Conservation (phyloP, 2,329 filamentous ascomycete genomes). For the Paracoccidioides brasiliensis region DNA sequence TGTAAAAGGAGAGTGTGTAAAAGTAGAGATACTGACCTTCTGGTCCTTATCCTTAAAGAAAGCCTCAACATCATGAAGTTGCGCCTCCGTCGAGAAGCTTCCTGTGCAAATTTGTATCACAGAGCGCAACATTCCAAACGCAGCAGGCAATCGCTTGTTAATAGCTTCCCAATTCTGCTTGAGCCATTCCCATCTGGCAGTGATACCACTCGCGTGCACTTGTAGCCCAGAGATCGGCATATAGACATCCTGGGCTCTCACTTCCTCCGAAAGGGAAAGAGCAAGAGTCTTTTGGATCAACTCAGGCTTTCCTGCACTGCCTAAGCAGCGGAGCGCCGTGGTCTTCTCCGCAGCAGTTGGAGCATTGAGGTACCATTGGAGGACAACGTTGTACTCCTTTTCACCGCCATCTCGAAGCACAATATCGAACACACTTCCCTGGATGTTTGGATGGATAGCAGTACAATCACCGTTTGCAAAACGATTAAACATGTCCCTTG, state of each 20-base stretch:
- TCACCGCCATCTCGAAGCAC: constrained; percentile 71
- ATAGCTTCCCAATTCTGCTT: constrained; percentile 80
- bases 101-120: constrained; percentile 73
- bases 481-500: constrained; percentile 81
- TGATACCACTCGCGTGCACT: constrained; percentile 61
- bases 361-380: constrained; percentile 62
- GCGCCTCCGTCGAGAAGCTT: constrained; percentile 63
- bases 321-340: constrained; percentile 71
- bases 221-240: constrained; percentile 71
- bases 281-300: constrained; percentile 71
- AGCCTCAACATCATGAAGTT: constrained; percentile 59
- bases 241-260: constrained; percentile 92
- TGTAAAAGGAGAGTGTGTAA: not conserved
- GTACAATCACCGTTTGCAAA: constrained; percentile 65
- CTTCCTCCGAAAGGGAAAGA: constrained; percentile 62
- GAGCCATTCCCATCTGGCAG: constrained; percentile 72
- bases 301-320: constrained; percentile 61
- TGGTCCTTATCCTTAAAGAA: constrained; percentile 78
- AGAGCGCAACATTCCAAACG: constrained; percentile 68
- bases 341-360: constrained; percentile 80
- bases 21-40: constrained; percentile 40
- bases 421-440: constrained; percentile 75
- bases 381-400: constrained; percentile 68
- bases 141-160: constrained; percentile 69
- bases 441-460: constrained; percentile 84